phyloP scores from a whole-genome alignment of 2,329 filamentous ascomycete genomes.

The Botrytis deweyae region DNA sequence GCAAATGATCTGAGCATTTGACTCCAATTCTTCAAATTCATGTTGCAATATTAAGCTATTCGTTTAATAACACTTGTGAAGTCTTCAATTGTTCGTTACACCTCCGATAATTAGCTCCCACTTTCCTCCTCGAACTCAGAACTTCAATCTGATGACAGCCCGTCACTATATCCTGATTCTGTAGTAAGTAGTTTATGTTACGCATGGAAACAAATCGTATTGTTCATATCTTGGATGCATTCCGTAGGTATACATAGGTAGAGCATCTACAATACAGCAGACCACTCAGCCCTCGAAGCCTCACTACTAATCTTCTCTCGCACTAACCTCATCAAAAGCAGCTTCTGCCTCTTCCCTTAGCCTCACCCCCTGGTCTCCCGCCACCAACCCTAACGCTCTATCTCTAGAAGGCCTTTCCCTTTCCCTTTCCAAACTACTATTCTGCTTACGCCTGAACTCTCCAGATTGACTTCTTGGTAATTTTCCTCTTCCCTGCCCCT shows the following conservation, averaged over 20 bases:
- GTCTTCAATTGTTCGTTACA: background rate
- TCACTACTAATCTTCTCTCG: slow-evolving; percentile 9
- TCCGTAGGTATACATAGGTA: slow-evolving; percentile 8
- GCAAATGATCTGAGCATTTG: background rate
- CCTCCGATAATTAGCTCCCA: background rate
- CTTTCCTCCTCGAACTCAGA: background rate
- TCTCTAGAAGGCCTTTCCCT: slow-evolving; percentile 7
- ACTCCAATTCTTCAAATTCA: background rate
- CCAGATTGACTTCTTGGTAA: slow-evolving; percentile 1
- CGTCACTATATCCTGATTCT: background rate
- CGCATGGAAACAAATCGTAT: background rate
- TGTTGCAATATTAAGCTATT: background rate
- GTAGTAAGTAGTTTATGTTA: background rate
- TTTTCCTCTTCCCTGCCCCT: background rate
- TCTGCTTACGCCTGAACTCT: background rate
- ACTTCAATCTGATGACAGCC: background rate
- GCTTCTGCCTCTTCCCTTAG: slow-evolving; percentile 16
- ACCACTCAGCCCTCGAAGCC: background rate
- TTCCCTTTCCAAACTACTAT: background rate
- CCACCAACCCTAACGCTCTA: slow-evolving; percentile 19
- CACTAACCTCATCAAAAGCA: slow-evolving; percentile 1
- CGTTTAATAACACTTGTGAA: background rate
- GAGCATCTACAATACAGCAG: background rate
- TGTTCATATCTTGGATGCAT: background rate
- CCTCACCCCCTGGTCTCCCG: slow-evolving; percentile 16